Evolutionary conservation across 2,329 filamentous ascomycete genomes (phyloP).

Genomic region (Fusarium siculi): DNA sequence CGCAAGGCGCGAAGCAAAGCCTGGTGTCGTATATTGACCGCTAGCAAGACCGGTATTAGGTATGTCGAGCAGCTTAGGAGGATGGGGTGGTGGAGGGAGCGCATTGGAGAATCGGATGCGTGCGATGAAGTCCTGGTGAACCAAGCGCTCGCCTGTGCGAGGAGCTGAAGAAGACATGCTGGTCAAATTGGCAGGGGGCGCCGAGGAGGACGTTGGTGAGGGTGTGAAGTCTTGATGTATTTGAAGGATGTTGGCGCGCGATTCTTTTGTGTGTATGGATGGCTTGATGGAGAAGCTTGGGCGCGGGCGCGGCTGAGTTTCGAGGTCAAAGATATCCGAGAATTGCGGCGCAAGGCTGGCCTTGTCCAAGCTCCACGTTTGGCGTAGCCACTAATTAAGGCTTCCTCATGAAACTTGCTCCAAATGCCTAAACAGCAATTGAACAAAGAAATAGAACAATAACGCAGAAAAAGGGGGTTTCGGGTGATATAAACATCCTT

Average conservation of each 20-base stretch:
- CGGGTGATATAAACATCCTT: background rate
- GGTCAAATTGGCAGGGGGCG: slow-evolving; percentile 26
- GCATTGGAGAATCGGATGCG: slow-evolving; percentile 96
- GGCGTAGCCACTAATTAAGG: background rate
- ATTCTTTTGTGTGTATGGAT: slow-evolving; percentile 13
- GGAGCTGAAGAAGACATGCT: slow-evolving; percentile 39
- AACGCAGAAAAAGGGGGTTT: background rate
- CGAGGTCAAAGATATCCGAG: slow-evolving; percentile 34
- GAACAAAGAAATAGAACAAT: background rate
- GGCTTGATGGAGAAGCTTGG: slow-evolving; percentile 31
- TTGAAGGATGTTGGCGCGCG: background rate
- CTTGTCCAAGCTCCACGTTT: slow-evolving; percentile 29
- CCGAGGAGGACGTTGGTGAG: slow-evolving; percentile 4
- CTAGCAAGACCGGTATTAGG: slow-evolving; percentile 90
- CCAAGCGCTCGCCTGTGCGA: slow-evolving; percentile 66
- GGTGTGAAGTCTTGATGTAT: slow-evolving; percentile 1
- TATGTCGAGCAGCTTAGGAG: slow-evolving; percentile 96
- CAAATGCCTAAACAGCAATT: background rate
- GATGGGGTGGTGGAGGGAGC: slow-evolving; percentile 91
- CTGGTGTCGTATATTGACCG: slow-evolving; percentile 88
- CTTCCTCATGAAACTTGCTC: background rate
- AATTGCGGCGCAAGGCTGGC: slow-evolving; percentile 42
- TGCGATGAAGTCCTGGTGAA: slow-evolving; percentile 97
- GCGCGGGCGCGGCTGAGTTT: slow-evolving; percentile 37
- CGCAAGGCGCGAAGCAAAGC: slow-evolving; percentile 88